Percentiles rank a stretch among this genome's conserved stretches.
Evolutionary conservation across 2,329 filamentous ascomycete genomes (phyloP).

Genomic region (Phaeosphaeria sp.): DNA sequence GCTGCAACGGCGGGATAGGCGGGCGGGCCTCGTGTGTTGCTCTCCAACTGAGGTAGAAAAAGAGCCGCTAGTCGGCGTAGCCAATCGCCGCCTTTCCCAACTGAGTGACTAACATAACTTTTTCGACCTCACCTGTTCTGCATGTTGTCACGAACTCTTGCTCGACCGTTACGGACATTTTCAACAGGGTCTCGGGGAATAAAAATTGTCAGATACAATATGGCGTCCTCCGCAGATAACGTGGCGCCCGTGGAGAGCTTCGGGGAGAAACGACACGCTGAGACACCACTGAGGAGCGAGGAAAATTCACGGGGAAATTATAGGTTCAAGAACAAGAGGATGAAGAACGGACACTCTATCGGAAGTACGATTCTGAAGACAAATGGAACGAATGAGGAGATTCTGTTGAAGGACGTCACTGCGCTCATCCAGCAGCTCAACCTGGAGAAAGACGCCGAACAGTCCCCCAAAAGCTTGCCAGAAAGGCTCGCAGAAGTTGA

Average conservation of each 20-base stretch:
- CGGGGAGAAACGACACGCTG: slow-evolving; percentile 42
- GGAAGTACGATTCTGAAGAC: slow-evolving; percentile 44
- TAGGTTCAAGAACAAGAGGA: slow-evolving; percentile 56
- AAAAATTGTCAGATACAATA: slow-evolving; percentile 27
- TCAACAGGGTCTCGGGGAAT: slow-evolving; percentile 20
- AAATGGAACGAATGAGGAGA: slow-evolving; percentile 58
- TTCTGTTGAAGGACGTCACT: slow-evolving; percentile 55
- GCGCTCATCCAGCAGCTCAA: slow-evolving; percentile 48
- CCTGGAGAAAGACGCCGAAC: slow-evolving; percentile 28
- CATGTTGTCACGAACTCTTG: slow-evolving; percentile 30
- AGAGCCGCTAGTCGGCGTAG: slow-evolving; percentile 30
- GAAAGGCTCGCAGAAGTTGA: slow-evolving; percentile 77
- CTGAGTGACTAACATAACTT: slow-evolving; percentile 33
- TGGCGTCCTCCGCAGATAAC: slow-evolving; percentile 43
- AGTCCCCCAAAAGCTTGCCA: slow-evolving; percentile 55
- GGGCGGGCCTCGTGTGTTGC: slow-evolving; percentile 11
- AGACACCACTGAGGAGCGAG: slow-evolving; percentile 42
- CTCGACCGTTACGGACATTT: slow-evolving; percentile 35
- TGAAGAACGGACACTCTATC: slow-evolving; percentile 51
- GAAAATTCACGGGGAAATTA: slow-evolving; percentile 45
- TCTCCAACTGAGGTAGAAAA: slow-evolving; percentile 28
- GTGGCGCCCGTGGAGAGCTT: slow-evolving; percentile 39
- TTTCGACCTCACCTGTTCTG: slow-evolving; percentile 17
- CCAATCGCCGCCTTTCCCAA: slow-evolving; percentile 34
- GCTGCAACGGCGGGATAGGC: slow-evolving; percentile 4